These are phyloP conservation scores for Cymbopogon citratus DNA, from an alignment of 176 grass and related monocot species.

Conservation along the genomic window DNA sequence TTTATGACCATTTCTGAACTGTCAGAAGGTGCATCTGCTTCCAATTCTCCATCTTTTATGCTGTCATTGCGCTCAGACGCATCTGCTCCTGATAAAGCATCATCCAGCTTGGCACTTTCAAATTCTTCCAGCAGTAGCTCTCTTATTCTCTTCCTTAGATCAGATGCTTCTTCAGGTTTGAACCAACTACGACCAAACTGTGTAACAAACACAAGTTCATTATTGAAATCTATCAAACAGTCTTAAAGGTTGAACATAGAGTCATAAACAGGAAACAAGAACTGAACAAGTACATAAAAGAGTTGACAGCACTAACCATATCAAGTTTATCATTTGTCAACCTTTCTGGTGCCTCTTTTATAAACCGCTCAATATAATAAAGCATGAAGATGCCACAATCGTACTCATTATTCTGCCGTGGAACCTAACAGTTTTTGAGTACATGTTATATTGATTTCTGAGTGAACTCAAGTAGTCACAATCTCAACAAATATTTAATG, in stretches of 20 bases:
- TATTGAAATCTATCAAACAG: slow-evolving; percentile 8
- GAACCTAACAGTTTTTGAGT: slow-evolving; percentile 44
- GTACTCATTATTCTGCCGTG: slow-evolving; percentile 66
- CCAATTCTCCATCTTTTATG: neutral
- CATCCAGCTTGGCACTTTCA: slow-evolving; percentile 31
- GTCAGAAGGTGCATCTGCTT: slow-evolving; percentile 3
- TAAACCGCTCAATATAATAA: slow-evolving; percentile 71
- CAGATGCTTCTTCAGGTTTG: slow-evolving; percentile 66
- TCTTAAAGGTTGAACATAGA: neutral
- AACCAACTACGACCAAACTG: slow-evolving; percentile 80
- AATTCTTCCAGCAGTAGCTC: slow-evolving; percentile 54
- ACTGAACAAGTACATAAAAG: slow-evolving; percentile 13
- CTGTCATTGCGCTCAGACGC: neutral
- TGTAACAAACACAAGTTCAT: neutral
- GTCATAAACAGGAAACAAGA: slow-evolving; percentile 7
- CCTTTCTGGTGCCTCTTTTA: slow-evolving; percentile 61
- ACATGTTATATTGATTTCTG: neutral
- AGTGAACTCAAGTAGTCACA: neutral
- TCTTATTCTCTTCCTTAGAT: slow-evolving; percentile 50
- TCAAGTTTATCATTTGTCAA: slow-evolving; percentile 44
- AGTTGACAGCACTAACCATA: slow-evolving; percentile 50
- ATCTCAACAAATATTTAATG: neutral
- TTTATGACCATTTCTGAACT: slow-evolving; percentile 27
- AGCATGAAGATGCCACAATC: slow-evolving; percentile 95
- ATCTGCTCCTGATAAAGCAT: slow-evolving; percentile 18